These are phyloP conservation scores for Fusarium solani-melongenae DNA, from an alignment of 2,329 filamentous ascomycete species.

Conservation along the genomic window DNA sequence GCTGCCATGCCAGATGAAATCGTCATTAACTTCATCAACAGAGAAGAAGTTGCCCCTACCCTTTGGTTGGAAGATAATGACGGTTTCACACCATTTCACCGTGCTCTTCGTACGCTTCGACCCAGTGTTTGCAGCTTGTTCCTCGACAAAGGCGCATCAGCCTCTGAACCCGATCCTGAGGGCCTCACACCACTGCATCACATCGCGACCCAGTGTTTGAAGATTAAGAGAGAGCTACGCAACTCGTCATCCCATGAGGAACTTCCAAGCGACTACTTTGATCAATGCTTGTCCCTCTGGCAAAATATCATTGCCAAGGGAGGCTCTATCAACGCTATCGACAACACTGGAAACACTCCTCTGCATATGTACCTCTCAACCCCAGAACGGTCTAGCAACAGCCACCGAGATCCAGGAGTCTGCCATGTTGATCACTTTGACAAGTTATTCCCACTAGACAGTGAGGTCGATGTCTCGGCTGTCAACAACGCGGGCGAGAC, in stretches of 20 bases:
- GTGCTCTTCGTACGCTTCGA: constrained; percentile 21
- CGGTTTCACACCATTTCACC: constrained; percentile 25
- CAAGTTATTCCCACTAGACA: constrained; percentile 21
- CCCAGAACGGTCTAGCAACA: not conserved
- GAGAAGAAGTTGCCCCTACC: constrained; percentile 14
- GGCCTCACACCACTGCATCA: constrained; percentile 29
- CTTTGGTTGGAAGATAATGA: constrained; percentile 10
- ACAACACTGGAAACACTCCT: constrained; percentile 28
- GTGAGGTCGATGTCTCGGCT: constrained; percentile 23
- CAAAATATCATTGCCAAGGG: not conserved
- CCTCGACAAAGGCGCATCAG: constrained; percentile 21
- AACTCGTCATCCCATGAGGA: not conserved
- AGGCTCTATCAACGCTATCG: constrained; percentile 22
- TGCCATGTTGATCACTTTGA: constrained; percentile 29
- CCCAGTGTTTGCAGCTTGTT: constrained; percentile 27
- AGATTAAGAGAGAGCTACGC: not conserved
- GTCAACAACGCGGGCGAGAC: constrained; percentile 30
- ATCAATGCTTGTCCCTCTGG: constrained; percentile 24
- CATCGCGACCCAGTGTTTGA: constrained; percentile 27
- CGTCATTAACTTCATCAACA: constrained; percentile 25
- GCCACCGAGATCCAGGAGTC: accelerated
- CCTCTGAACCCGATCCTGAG: constrained; percentile 13
- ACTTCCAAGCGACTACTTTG: constrained; percentile 1
- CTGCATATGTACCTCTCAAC: constrained; percentile 21
- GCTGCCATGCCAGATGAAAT: constrained; percentile 7